Evolutionary conservation across 208 protist genomes (phyloP).

Genomic region (Kentomonas sorsogonicus): DNA sequence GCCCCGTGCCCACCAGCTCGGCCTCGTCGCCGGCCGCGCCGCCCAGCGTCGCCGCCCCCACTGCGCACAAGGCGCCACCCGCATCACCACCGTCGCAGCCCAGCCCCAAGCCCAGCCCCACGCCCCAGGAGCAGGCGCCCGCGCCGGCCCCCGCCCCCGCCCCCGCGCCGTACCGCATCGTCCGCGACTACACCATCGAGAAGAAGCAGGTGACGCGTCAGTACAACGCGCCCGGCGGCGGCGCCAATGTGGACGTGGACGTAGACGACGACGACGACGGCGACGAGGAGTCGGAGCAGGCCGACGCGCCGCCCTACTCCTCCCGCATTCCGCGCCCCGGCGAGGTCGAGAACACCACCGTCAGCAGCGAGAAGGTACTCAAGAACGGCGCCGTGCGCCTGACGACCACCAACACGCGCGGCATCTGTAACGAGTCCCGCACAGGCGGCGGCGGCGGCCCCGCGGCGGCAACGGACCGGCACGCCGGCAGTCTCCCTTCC

Average conservation of each 20-base stretch:
- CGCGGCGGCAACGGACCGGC: neutral
- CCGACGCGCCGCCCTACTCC: too few relatives aligned
- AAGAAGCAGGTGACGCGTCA: constrained; percentile 16
- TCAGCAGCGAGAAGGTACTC: constrained; percentile 9
- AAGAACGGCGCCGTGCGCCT: too few relatives aligned
- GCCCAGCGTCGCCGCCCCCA: too few relatives aligned
- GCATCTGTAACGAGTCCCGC: neutral
- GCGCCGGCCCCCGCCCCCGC: constrained; percentile 3
- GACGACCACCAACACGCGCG: neutral
- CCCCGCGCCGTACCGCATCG: constrained; percentile 13
- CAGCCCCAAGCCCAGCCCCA: neutral
- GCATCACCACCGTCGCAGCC: constrained; percentile 3
- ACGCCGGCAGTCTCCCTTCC: neutral
- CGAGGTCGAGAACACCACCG: constrained; percentile 13
- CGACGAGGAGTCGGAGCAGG: neutral
- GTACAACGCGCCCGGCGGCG: constrained; percentile 7
- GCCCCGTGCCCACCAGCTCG: neutral
- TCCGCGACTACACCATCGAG: constrained; percentile 21
- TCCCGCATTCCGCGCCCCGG: too few relatives aligned
- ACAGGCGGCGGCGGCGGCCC: neutral
- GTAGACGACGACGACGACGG: constrained; percentile 9
- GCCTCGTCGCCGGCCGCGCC: too few relatives aligned
- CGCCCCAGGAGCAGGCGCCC: neutral
- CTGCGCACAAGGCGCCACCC: too few relatives aligned
- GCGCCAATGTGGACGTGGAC: constrained; percentile 4